A percentile compares a stretch with the other conserved stretches of the same genome.
phyloP scores from a whole-genome alignment of 2,329 filamentous ascomycete species.

The Fusarium fujikuroi region DNA sequence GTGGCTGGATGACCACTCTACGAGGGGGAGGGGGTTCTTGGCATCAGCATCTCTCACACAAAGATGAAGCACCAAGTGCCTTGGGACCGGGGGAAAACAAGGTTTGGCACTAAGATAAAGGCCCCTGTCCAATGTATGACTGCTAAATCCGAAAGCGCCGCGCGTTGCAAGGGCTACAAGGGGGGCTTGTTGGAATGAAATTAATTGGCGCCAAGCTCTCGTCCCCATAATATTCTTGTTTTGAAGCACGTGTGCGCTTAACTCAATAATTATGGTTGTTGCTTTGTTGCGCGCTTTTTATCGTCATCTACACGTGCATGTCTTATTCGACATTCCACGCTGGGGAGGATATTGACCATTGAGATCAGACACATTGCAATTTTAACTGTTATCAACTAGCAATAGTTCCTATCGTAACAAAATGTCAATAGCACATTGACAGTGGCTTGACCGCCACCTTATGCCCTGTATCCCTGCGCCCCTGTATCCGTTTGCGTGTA shows the following conservation, averaged over 20 bases:
- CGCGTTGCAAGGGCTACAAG: conserved; percentile 18
- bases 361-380: background rate
- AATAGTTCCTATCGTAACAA: background rate
- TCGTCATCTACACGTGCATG: background rate
- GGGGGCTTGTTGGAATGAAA: conserved; percentile 20
- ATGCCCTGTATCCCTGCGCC: background rate
- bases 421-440: background rate
- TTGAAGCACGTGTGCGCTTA: conserved; percentile 11
- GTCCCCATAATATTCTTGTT: background rate
- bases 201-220: conserved; percentile 3
- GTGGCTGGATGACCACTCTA: conserved; percentile 12
- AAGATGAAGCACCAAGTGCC: conserved; percentile 25
- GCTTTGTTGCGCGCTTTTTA: background rate
- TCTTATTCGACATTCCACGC: conserved; percentile 1
- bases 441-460: background rate
- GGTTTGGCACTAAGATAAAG: background rate
- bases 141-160: conserved; percentile 6
- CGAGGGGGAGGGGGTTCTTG: background rate
- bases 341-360: background rate
- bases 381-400: background rate
- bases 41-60: conserved; percentile 20
- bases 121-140: background rate
- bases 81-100: background rate
- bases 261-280: background rate
- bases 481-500: background rate